A percentile compares a stretch with the other conserved stretches of the same genome.
Evolutionary conservation across 2,329 filamentous ascomycete species (phyloP).

Genomic region (Hymenoscyphus occultus): DNA sequence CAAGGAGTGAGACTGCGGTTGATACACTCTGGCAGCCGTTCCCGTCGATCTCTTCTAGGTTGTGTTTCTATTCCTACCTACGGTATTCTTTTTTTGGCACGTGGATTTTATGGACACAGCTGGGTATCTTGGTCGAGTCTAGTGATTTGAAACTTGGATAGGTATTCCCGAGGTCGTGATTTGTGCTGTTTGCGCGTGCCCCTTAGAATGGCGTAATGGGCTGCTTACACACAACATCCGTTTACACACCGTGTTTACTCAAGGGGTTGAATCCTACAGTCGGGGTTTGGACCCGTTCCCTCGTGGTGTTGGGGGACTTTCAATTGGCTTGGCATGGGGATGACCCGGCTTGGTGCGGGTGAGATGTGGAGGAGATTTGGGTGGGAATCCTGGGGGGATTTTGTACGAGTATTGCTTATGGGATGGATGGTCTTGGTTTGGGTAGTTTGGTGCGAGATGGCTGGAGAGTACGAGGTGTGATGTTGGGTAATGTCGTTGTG

Average conservation of each 20-base stretch:
- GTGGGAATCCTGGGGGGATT: background rate
- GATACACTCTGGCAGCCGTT: too few species aligned
- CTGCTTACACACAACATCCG: background rate
- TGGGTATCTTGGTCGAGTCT: too few species aligned
- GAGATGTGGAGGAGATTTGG: constrained; percentile 1
- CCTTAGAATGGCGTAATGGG: background rate
- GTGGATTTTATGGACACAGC: too few species aligned
- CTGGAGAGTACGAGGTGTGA: background rate
- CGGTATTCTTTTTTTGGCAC: too few species aligned
- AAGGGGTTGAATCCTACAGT: background rate
- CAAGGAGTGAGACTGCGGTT: background rate
- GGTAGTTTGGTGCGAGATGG: constrained; percentile 5
- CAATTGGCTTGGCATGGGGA: background rate
- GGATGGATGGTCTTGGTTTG: background rate
- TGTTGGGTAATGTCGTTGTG: background rate
- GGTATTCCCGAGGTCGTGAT: too few species aligned
- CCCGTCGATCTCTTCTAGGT: background rate
- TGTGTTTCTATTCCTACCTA: background rate
- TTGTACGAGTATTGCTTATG: background rate
- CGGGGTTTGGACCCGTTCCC: background rate
- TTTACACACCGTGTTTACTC: too few species aligned
- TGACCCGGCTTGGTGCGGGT: background rate
- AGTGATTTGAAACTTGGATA: too few species aligned
- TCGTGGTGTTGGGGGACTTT: background rate
- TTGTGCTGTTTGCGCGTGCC: too few species aligned